Base-by-base conservation (phyloP, 352 stramenopile species). In the Phytophthora fragariae region DNA sequence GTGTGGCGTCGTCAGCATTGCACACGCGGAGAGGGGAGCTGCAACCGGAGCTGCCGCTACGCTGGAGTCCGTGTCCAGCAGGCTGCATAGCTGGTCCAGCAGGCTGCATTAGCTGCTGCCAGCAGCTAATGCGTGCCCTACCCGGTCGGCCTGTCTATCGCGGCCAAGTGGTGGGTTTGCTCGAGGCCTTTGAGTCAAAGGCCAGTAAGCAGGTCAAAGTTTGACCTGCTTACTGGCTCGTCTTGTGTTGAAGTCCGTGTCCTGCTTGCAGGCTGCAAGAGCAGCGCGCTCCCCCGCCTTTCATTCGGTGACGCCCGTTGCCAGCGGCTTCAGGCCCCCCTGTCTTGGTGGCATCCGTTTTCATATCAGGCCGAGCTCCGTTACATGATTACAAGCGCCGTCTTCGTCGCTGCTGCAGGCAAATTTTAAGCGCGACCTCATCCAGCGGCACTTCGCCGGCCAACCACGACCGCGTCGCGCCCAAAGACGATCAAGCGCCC, bases 131-230 rank as follows among this genome's bases (percentile, higher is more conserved):
- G 17, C 41, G 49, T 56, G 49, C 49, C 19, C 57, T 69, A 73
- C 57, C 66, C 66, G 56, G 35, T 73, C 52, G 66, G 41, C 59
- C 66, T 73, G 66, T 73, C 66, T 69, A 64, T 57, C 35, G 47
- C 29, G 15, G 35, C 49, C 21, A 60, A 44, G 59, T 62, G 50
- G 57, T 57, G 57, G 58, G 49, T 72, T 72, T 66, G 49, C 37
- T 53, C 63, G 53, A 70, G 39, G 24, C 37, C 39, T 29, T 59
- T 21, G 19, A 21, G 19, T 21, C 19, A 21, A 21, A 21, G 19
- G 19, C 19, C 19, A 21, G 19, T 21, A 21, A 21, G 19, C 19
- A 21, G 19, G 19, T 21, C 19, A 21, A 21, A 21, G 19, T 21
- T 21, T 21, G 49, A 37, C 46, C 63, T 68, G 47, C 27, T 21